A percentile compares a stretch with the other conserved stretches of the same genome.
These are phyloP conservation scores for Magnusiomyces tetraspermus DNA, from an alignment of 1,139 yeast genomes.

Conservation along the genomic window DNA sequence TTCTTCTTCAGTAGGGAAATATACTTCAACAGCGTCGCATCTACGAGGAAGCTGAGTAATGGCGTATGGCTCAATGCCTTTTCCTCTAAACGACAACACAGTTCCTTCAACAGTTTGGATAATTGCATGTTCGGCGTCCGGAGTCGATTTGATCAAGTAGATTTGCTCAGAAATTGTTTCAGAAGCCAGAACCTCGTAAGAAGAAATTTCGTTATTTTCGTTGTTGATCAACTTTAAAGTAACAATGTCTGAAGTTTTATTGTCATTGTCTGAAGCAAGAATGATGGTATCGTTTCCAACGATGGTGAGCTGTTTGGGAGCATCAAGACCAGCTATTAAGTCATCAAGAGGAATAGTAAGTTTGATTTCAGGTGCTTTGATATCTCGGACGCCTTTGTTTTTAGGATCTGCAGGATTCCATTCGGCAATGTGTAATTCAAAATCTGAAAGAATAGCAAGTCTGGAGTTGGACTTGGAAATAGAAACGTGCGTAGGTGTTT, in stretches of 20 bases:
- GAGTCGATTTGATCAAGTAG: constrained; percentile 47
- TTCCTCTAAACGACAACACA: constrained; percentile 36
- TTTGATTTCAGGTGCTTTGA: constrained; percentile 41
- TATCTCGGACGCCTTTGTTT: constrained; percentile 20
- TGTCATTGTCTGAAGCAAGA: constrained; percentile 43
- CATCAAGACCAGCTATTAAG: constrained; percentile 37
- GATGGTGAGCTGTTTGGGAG: constrained; percentile 56
- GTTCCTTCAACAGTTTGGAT: constrained; percentile 59
- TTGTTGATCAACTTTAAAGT: constrained; percentile 14
- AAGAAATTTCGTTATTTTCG: constrained; percentile 3
- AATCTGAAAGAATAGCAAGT: constrained; percentile 49
- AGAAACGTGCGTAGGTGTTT: constrained; percentile 54
- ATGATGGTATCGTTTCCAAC: constrained; percentile 44
- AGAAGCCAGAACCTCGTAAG: constrained; percentile 11
- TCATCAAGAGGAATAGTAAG: constrained; percentile 32
- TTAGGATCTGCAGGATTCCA: constrained; percentile 24
- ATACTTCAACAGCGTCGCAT: constrained; percentile 46
- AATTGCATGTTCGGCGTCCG: constrained; percentile 45
- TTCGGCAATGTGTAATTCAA: constrained; percentile 36
- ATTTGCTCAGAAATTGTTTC: constrained; percentile 37
- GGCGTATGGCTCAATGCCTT: constrained; percentile 26
- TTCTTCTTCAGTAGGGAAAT: constrained; percentile 16
- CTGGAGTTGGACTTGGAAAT: constrained; percentile 50
- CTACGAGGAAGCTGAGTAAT: constrained; percentile 53
- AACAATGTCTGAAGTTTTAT: constrained; percentile 12